Evolutionary conservation across 106 monocot species (phyloP).

Genomic region (Posidonia australis): DNA sequence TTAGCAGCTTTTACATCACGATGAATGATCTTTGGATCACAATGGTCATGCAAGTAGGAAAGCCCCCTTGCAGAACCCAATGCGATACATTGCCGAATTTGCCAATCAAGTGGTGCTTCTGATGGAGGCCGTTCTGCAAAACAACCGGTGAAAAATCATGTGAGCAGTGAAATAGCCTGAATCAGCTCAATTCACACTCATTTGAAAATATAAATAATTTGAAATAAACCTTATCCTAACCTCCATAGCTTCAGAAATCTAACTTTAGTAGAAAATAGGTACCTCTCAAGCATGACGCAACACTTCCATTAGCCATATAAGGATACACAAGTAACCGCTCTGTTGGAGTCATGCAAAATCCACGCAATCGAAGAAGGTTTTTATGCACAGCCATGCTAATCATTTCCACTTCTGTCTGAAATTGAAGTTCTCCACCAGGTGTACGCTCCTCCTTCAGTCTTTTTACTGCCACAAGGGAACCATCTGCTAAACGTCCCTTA

Average conservation of each 20-base stretch:
- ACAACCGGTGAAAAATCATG: neutral
- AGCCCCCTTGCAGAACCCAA: slow-evolving; percentile 86
- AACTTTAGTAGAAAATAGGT: neutral
- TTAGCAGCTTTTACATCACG: slow-evolving; percentile 99
- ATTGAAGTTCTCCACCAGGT: slow-evolving; percentile 66
- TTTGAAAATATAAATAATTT: neutral
- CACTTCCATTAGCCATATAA: slow-evolving; percentile 78
- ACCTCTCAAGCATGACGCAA: slow-evolving; percentile 73
- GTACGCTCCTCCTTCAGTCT: slow-evolving; percentile 65
- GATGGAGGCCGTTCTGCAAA: slow-evolving; percentile 48
- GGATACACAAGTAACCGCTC: slow-evolving; percentile 68
- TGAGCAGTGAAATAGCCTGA: neutral
- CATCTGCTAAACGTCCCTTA: slow-evolving; percentile 61
- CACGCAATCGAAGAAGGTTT: slow-evolving; percentile 57
- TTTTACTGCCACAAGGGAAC: slow-evolving; percentile 63
- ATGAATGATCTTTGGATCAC: slow-evolving; percentile 98
- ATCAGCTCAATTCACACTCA: neutral
- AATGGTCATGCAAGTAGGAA: slow-evolving; percentile 90
- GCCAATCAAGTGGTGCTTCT: slow-evolving; percentile 74
- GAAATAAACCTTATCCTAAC: neutral
- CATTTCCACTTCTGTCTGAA: slow-evolving; percentile 72
- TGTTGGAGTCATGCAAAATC: slow-evolving; percentile 76
- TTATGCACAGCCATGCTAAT: slow-evolving; percentile 75
- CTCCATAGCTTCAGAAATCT: neutral
- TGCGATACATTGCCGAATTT: slow-evolving; percentile 60